Evolutionary conservation across 78 protist genomes (phyloP), one percentile per base, ranked within the genome.

Genomic region (Tieghemostelium lacteum): DNA sequence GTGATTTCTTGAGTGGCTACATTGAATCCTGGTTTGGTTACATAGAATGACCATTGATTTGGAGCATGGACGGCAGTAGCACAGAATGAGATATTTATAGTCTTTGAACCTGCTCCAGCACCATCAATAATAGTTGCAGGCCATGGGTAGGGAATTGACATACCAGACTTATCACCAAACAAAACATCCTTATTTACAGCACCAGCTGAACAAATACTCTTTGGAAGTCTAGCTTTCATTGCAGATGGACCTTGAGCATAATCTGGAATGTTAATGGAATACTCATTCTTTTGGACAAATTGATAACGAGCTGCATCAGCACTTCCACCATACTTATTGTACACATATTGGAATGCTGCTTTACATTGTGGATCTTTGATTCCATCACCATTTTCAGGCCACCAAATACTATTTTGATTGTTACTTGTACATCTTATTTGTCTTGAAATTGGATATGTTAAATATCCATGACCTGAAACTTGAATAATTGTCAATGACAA

Each of bases 401-500:
- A 80, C 63, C 72, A 80, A 36, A 80, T 37, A 20, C 28, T 5
- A 57, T 54, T 54, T 12, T 14, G 33, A 14, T 29, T n/a, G 37
- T 55, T 52, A 1, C 36, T 31, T 26, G 19, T 36, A 67, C 88
- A 77, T 2, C 31, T 49, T 14, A 31, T n/a, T 69, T 83, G 91
- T 55, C 91, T 58, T 0, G 91, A 22, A 31, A 58, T 22, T 66
- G 78, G 78, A 37, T 57, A 66, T n/a, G 60, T n/a, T 19, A 37
- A 7, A 58, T 69, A 83, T 19, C 91, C 91, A 83, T 83, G 91
- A 45, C n/a, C n/a, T n/a, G n/a, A n/a, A n/a, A n/a, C n/a, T n/a
- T n/a, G n/a, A n/a, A n/a, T n/a, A n/a, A n/a, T n/a, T n/a, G n/a
- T n/a, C n/a, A n/a, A n/a, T n/a, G n/a, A n/a, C n/a, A n/a, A n/a